phyloP scores from a whole-genome alignment of 495 filamentous ascomycete species.

The Penicillium arizonense region DNA sequence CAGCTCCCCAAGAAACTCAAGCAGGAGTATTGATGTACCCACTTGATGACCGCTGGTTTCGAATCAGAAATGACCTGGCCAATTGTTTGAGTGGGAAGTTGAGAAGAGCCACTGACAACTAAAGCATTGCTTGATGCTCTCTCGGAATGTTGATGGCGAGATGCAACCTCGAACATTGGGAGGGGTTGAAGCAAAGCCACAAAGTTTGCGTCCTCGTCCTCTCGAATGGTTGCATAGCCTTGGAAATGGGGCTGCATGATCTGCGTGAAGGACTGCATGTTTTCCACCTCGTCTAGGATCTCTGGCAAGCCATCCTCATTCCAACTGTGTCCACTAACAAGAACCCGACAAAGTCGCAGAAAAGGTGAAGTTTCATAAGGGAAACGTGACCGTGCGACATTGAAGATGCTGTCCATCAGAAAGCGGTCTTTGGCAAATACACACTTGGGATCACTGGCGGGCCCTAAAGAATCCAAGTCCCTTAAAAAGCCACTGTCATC shows the following conservation, averaged over 20 bases:
- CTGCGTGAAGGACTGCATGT: slow-evolving; percentile 70
- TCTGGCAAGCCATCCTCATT: slow-evolving; percentile 50
- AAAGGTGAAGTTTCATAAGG: slow-evolving; percentile 87
- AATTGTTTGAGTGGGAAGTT: slow-evolving; percentile 57
- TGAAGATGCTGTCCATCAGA: slow-evolving; percentile 56
- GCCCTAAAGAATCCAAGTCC: slow-evolving; percentile 28
- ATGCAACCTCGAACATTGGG: slow-evolving; percentile 35
- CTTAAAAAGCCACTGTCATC: slow-evolving; percentile 25
- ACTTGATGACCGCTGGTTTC: slow-evolving; percentile 61
- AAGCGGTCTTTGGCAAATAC: slow-evolving; percentile 53
- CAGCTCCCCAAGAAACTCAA: slow-evolving; percentile 75
- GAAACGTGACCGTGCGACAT: slow-evolving; percentile 68
- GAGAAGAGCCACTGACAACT: slow-evolving; percentile 39
- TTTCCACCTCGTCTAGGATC: slow-evolving; percentile 56
- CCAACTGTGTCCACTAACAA: slow-evolving; percentile 39
- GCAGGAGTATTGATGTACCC: slow-evolving; percentile 74
- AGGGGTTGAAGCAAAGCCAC: slow-evolving; percentile 42
- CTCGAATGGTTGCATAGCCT: slow-evolving; percentile 70
- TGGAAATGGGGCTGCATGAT: slow-evolving; percentile 60
- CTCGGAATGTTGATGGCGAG: slow-evolving; percentile 18
- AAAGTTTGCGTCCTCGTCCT: slow-evolving; percentile 79
- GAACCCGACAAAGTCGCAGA: slow-evolving; percentile 59
- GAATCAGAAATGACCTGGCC: slow-evolving; percentile 71
- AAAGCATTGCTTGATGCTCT: slow-evolving; percentile 29
- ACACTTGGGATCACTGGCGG: slow-evolving; percentile 45